Conservation (phyloP, 2,329 filamentous ascomycete species). For the Amphichorda felina region DNA sequence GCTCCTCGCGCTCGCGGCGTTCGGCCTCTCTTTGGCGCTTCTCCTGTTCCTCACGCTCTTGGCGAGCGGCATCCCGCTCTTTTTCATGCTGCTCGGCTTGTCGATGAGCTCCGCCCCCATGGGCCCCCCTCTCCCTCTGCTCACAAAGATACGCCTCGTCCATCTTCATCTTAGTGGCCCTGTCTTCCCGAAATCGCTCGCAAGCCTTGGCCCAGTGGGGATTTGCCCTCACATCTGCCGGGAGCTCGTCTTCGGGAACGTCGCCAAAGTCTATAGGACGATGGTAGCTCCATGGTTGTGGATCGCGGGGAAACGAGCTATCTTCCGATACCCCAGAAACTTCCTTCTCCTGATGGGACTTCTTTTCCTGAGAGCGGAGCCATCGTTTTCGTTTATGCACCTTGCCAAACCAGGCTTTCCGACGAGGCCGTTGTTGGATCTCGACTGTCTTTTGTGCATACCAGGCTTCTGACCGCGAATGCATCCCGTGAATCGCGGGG, state of each 20-base stretch:
- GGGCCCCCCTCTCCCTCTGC: too few species aligned
- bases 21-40: too few species aligned
- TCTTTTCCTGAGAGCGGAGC: slow-evolving; percentile 9
- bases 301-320: slow-evolving; percentile 7
- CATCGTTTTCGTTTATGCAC: slow-evolving; percentile 24
- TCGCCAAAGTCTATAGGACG: slow-evolving; percentile 23
- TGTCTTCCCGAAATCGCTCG: slow-evolving; percentile 20
- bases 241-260: slow-evolving; percentile 25
- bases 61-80: too few species aligned
- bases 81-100: too few species aligned
- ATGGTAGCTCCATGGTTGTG: slow-evolving; percentile 15
- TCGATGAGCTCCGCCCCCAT: too few species aligned
- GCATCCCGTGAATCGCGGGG: slow-evolving; percentile 35
- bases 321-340: neutral
- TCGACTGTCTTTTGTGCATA: slow-evolving; percentile 33
- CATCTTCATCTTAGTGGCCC: neutral
- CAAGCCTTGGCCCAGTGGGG: slow-evolving; percentile 30
- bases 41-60: too few species aligned
- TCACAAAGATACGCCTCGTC: too few species aligned
- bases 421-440: slow-evolving; percentile 32
- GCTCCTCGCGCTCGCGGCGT: too few species aligned
- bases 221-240: slow-evolving; percentile 30
- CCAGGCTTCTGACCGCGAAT: slow-evolving; percentile 31
- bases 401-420: slow-evolving; percentile 39
- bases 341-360: slow-evolving; percentile 4